These are phyloP conservation scores for Rhizopogon rudus DNA, from an alignment of 768 basidiomycete genomes.

Conservation along the genomic window DNA sequence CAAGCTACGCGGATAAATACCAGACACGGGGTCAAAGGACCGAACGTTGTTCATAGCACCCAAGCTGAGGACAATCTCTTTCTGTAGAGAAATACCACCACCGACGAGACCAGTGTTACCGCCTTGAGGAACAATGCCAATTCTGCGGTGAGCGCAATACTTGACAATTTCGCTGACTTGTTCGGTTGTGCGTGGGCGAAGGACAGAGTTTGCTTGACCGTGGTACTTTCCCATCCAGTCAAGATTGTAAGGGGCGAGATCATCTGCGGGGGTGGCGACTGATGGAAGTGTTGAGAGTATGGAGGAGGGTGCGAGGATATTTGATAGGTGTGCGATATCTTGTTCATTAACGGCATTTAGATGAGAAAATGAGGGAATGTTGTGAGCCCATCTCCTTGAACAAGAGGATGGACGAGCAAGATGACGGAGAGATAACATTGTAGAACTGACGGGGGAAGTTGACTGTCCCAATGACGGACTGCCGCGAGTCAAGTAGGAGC, in stretches of 20 bases:
- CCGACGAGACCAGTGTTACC: conserved; percentile 98
- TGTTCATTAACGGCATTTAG: conserved; percentile 48
- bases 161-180: conserved; percentile 87
- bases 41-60: conserved; percentile 79
- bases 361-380: conserved; percentile 18
- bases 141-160: conserved; percentile 75
- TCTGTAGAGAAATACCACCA: conserved; percentile 82
- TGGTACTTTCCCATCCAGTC: conserved; percentile 98
- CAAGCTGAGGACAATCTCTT: conserved; percentile 85
- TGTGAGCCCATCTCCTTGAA: conserved; percentile 14
- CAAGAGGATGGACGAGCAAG: not conserved
- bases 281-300: conserved; percentile 67
- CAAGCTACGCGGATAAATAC: conserved; percentile 31
- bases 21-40: conserved; percentile 80
- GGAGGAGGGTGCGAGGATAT: conserved; percentile 55
- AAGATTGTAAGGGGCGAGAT: conserved; percentile 74
- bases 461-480: not conserved
- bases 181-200: conserved; percentile 83
- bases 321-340: conserved; percentile 66
- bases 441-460: not conserved
- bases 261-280: conserved; percentile 41
- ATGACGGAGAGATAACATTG: conserved; percentile 10
- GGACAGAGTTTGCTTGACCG: conserved; percentile 78
- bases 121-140: conserved; percentile 95
- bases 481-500: not conserved